Conservation (phyloP, 768 basidiomycete species). For the Lentinula aciculospora region DNA sequence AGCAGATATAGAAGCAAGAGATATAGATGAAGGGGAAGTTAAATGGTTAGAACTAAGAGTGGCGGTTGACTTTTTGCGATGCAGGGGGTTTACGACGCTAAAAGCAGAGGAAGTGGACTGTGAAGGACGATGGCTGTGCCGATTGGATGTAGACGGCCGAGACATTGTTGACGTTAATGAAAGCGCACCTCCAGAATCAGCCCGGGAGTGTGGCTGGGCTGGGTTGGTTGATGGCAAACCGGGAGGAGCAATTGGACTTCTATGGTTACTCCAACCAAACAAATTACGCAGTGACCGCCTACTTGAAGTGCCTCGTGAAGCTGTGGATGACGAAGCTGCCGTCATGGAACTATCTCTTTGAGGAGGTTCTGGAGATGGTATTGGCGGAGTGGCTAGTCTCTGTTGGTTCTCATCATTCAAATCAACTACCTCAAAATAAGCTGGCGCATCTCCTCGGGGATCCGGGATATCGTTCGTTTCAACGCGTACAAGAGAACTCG, state of each 20-base stretch:
- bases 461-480: conserved; percentile 23
- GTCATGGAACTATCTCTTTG: background rate
- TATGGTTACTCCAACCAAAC: background rate
- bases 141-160: conserved; percentile 19
- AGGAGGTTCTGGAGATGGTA: background rate
- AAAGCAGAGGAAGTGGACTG: conserved; percentile 32
- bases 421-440: conserved; percentile 57
- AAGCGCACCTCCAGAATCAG: conserved; percentile 6
- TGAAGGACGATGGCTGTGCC: conserved; percentile 26
- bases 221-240: background rate
- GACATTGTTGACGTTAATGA: conserved; percentile 20
- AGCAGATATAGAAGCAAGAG: conserved; percentile 67
- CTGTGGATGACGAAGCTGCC: background rate
- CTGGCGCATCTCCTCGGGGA: conserved; percentile 58
- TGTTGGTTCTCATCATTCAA: conserved; percentile 13
- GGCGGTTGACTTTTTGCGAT: conserved; percentile 39
- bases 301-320: background rate
- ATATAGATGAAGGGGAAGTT: conserved; percentile 64
- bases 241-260: background rate
- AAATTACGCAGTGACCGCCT: conserved; percentile 5
- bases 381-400: background rate
- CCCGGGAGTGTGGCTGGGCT: background rate
- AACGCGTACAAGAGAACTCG: conserved; percentile 21
- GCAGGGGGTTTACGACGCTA: conserved; percentile 36
- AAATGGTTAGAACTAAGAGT: conserved; percentile 36